A percentile compares a stretch with the other conserved stretches of the same genome.
phyloP scores from a whole-genome alignment of 495 filamentous ascomycete genomes.

The Trypethelium eluteriae region DNA sequence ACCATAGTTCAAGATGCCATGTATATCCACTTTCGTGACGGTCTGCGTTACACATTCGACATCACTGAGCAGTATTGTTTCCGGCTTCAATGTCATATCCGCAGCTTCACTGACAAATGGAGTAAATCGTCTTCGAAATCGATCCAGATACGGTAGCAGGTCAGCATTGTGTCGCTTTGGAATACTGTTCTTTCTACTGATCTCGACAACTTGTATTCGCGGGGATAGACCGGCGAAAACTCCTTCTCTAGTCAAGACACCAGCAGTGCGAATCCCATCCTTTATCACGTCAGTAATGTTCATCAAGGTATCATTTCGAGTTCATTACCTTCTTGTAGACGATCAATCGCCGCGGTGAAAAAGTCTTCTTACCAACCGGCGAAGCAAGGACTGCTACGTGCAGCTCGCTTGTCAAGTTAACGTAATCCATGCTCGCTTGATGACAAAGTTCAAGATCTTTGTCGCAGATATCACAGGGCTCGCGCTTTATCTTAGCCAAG shows the following conservation, averaged over 20 bases:
- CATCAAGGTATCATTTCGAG: constrained; percentile 20
- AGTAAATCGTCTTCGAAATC: constrained; percentile 54
- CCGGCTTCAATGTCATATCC: constrained; percentile 56
- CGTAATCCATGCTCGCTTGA: constrained; percentile 68
- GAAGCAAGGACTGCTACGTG: constrained; percentile 62
- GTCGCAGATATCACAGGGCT: constrained; percentile 76
- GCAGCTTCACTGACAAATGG: constrained; percentile 43
- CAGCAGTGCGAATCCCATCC: constrained; percentile 71
- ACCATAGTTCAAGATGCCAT: constrained; percentile 26
- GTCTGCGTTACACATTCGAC: constrained; percentile 76
- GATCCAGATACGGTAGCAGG: constrained; percentile 67
- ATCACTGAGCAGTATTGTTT: constrained; percentile 60
- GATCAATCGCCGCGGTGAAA: constrained; percentile 62
- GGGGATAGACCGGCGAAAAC: constrained; percentile 53
- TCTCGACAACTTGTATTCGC: constrained; percentile 67
- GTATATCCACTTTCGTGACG: constrained; percentile 35
- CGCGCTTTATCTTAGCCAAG: constrained; percentile 78
- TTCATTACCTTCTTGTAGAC: constrained; percentile 55
- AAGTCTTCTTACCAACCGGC: constrained; percentile 72
- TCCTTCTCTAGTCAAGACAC: constrained; percentile 71
- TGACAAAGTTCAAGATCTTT: constrained; percentile 70
- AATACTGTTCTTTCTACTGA: constrained; percentile 42
- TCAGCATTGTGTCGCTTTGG: constrained; percentile 62
- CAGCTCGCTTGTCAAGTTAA: constrained; percentile 62
- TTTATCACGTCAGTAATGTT: constrained; percentile 34